Conservation (phyloP, 2,329 filamentous ascomycete species). For the Colletotrichum salicis region DNA sequence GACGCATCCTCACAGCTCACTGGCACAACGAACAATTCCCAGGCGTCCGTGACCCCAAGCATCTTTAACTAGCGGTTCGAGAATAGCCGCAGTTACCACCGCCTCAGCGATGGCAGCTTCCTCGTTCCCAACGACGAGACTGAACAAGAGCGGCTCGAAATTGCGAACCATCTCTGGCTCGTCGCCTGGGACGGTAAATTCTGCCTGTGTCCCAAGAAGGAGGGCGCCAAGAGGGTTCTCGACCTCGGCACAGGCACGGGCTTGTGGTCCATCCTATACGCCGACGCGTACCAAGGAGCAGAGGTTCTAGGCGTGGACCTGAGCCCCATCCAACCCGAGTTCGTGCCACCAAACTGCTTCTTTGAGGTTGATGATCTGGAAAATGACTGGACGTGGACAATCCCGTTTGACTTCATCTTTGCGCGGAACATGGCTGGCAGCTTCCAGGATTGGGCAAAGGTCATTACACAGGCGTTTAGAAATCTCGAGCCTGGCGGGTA, state of each 20-base stretch:
- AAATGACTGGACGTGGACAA: slow-evolving; percentile 39
- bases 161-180: slow-evolving; percentile 65
- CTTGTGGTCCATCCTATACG: slow-evolving; percentile 52
- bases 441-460: slow-evolving; percentile 39
- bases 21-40: background rate
- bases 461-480: slow-evolving; percentile 35
- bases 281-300: slow-evolving; percentile 48
- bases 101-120: slow-evolving; percentile 43
- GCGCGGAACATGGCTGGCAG: slow-evolving; percentile 45
- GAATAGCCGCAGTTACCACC: slow-evolving; percentile 33
- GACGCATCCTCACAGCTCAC: background rate
- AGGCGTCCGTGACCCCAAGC: background rate
- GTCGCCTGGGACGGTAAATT: slow-evolving; percentile 55
- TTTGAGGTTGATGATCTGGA: slow-evolving; percentile 48
- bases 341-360: slow-evolving; percentile 43
- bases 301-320: slow-evolving; percentile 48
- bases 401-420: slow-evolving; percentile 48
- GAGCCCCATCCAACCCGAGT: slow-evolving; percentile 47
- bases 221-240: slow-evolving; percentile 30
- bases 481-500: slow-evolving; percentile 24
- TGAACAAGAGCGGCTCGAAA: slow-evolving; percentile 65
- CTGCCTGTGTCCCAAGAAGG: slow-evolving; percentile 38
- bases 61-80: slow-evolving; percentile 32
- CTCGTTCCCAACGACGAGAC: slow-evolving; percentile 47
- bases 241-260: slow-evolving; percentile 45